Percentiles rank a stretch among this genome's conserved stretches.
phyloP scores from a whole-genome alignment of 2,329 filamentous ascomycete species.

The Aspergillus glaucus region DNA sequence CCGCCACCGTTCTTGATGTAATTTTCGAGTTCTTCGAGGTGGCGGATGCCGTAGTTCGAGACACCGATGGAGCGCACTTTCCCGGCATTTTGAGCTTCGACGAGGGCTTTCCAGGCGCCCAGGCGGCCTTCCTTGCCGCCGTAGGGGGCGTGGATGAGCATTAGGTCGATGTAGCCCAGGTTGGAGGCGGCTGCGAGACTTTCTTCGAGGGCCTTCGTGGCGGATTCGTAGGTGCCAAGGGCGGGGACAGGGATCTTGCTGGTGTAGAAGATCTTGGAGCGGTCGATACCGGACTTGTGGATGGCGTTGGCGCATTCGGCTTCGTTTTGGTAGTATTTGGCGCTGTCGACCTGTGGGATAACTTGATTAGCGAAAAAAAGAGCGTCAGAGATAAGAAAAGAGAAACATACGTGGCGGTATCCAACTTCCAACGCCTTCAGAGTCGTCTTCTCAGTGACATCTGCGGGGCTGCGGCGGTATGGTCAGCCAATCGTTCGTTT shows the following conservation, averaged over 20 bases:
- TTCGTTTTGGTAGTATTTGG: slow-evolving; percentile 55
- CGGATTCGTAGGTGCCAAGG: slow-evolving; percentile 57
- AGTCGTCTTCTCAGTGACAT: slow-evolving; percentile 53
- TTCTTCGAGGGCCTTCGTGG: slow-evolving; percentile 57
- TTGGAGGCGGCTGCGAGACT: slow-evolving; percentile 54
- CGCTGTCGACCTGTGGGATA: slow-evolving; percentile 48
- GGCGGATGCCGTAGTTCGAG: slow-evolving; percentile 36
- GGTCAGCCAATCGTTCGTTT: neutral
- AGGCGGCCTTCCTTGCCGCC: slow-evolving; percentile 32
- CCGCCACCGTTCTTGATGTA: slow-evolving; percentile 38
- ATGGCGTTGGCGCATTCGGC: slow-evolving; percentile 49
- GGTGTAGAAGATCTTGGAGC: slow-evolving; percentile 56
- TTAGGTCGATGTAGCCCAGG: slow-evolving; percentile 61
- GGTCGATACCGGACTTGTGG: slow-evolving; percentile 44
- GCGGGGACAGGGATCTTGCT: slow-evolving; percentile 50
- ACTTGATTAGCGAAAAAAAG: neutral
- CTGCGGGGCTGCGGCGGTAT: slow-evolving; percentile 44
- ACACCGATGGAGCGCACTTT: slow-evolving; percentile 37
- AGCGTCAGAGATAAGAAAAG: neutral
- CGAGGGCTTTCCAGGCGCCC: slow-evolving; percentile 36
- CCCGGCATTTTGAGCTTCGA: slow-evolving; percentile 34
- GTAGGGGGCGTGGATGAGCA: slow-evolving; percentile 36
- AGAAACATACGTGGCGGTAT: slow-evolving; percentile 49
- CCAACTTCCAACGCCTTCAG: slow-evolving; percentile 51
- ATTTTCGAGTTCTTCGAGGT: slow-evolving; percentile 35